phyloP scores from a whole-genome alignment of 2,329 filamentous ascomycete genomes.

The Calonectria naviculata region DNA sequence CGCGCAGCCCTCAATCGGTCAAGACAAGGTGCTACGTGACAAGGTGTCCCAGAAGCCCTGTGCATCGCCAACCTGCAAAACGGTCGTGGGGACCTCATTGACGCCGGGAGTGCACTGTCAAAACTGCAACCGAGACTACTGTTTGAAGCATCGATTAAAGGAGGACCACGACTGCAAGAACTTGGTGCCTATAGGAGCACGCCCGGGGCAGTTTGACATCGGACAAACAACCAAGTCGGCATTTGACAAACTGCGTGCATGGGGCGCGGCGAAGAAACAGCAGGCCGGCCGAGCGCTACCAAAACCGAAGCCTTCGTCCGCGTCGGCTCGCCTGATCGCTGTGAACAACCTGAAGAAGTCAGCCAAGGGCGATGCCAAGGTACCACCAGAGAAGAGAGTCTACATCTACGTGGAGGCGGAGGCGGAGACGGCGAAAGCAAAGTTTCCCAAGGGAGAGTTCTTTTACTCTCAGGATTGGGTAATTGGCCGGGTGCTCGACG shows the following conservation, averaged over 20 bases:
- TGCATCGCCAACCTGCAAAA: slow-evolving; percentile 74
- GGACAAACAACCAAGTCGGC: slow-evolving; percentile 78
- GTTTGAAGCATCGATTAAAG: slow-evolving; percentile 78
- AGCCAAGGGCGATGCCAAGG: slow-evolving; percentile 89
- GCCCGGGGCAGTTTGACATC: slow-evolving; percentile 55
- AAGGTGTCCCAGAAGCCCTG: slow-evolving; percentile 74
- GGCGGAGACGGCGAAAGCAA: slow-evolving; percentile 84
- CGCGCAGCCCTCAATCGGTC: slow-evolving; percentile 63
- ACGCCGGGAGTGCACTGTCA: slow-evolving; percentile 78
- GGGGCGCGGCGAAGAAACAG: slow-evolving; percentile 81
- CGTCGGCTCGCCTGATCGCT: slow-evolving; percentile 74
- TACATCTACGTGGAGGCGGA: slow-evolving; percentile 93
- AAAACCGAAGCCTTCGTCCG: slow-evolving; percentile 71
- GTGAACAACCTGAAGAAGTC: slow-evolving; percentile 84
- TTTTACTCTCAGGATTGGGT: slow-evolving; percentile 89
- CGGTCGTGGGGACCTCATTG: slow-evolving; percentile 75
- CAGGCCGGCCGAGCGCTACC: slow-evolving; percentile 68
- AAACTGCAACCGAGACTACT: slow-evolving; percentile 79
- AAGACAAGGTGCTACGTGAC: slow-evolving; percentile 65
- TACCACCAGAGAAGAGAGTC: slow-evolving; percentile 84
- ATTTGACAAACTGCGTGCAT: slow-evolving; percentile 80
- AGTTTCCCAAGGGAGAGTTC: slow-evolving; percentile 84
- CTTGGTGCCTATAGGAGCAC: slow-evolving; percentile 69
- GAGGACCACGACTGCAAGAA: slow-evolving; percentile 90
- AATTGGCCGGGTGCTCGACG: slow-evolving; percentile 84